phyloP scores from a whole-genome alignment of 805 yeast species.

The Brettanomyces sp. region DNA sequence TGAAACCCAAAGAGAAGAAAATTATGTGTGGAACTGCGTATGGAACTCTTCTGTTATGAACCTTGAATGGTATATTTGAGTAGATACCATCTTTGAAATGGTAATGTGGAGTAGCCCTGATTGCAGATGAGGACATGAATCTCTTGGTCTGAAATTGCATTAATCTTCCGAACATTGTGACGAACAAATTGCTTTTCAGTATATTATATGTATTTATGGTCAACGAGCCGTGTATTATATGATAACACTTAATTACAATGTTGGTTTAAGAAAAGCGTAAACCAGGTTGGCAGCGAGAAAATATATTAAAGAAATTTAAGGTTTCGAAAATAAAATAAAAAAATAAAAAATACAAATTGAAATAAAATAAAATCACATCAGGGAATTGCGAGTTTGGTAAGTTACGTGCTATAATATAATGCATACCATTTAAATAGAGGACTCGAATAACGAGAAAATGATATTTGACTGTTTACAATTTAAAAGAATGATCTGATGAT shows the following conservation, averaged over 20 bases:
- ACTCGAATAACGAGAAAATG: too few species aligned
- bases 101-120: slow-evolving; percentile 24
- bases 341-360: background rate
- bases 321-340: background rate
- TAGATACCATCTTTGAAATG: slow-evolving; percentile 72
- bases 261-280: background rate
- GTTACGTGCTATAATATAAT: too few species aligned
- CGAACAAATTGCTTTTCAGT: background rate
- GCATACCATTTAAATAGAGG: too few species aligned
- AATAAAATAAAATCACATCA: slow-evolving; percentile 1
- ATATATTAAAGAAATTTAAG: background rate
- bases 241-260: background rate
- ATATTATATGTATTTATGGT: background rate
- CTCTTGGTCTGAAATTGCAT: slow-evolving; percentile 17
- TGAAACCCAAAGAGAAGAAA: slow-evolving; percentile 59
- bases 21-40: slow-evolving; percentile 76
- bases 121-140: background rate
- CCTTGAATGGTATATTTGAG: slow-evolving; percentile 90
- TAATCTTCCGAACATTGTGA: slow-evolving; percentile 22
- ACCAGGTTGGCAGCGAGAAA: background rate
- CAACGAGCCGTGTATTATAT: too few species aligned
- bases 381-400: too few species aligned
- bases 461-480: too few species aligned
- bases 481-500: too few species aligned
- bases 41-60: slow-evolving; percentile 88